phyloP scores from a whole-genome alignment of 2,329 filamentous ascomycete genomes.

The Pyricularia grisea region DNA sequence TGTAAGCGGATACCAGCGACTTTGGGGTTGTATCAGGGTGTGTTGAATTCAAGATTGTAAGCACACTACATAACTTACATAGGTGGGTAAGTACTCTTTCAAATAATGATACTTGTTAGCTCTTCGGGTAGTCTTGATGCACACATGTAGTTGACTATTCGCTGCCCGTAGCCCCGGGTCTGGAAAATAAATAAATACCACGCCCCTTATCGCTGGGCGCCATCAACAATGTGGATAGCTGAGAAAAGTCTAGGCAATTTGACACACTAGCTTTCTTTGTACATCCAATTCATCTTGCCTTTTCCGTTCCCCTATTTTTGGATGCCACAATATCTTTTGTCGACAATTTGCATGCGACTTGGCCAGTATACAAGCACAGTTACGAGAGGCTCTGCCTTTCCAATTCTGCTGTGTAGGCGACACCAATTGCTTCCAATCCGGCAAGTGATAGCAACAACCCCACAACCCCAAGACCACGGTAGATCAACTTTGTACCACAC shows the following conservation, averaged over 20 bases:
- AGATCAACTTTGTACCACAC: neutral
- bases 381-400: neutral
- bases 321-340: neutral
- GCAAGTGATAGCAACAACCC: neutral
- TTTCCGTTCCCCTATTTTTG: no score
- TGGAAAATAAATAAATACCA: neutral
- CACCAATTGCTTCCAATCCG: neutral
- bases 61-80: no score
- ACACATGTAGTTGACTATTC: neutral
- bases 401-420: neutral
- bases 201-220: neutral
- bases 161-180: neutral
- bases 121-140: no score
- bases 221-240: neutral
- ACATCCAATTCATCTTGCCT: neutral
- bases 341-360: neutral
- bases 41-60: no score
- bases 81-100: no score
- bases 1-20: no score
- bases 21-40: no score
- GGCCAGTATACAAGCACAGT: neutral
- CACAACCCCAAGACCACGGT: neutral
- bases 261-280: neutral
- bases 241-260: neutral
- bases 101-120: no score